Base-by-base conservation (phyloP, 805 yeast genomes). In the Vanderwaltozyma tropicalis region DNA sequence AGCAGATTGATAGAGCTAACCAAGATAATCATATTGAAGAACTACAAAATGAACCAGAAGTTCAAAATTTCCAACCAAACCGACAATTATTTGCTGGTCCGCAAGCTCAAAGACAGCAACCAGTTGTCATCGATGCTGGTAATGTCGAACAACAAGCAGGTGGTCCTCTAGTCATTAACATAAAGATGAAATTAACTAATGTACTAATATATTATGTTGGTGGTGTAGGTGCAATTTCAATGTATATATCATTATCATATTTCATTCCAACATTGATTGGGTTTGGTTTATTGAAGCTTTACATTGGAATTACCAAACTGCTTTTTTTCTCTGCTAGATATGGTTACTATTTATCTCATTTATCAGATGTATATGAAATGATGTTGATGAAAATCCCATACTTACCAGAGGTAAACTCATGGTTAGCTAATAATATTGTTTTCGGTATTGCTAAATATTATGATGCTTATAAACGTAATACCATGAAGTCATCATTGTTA, bases 191-290 rank as follows among this genome's bases (percentile, higher is more conserved):
- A 22, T 39, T 53, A 26, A 30, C 35, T 5, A 49, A 47, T 25
- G 38, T 57, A 3, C 36, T 53, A 9, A 42, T 49, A 8, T 57
- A 57, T 37, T 53, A 45, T 27, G 25, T 41, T 31, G 56, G 57
- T 14, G 61, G 59, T 14, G 50, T 60, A 21, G 45, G 49, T 1
- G 38, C 57, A 18, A 41, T 59, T 2, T 51, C 65, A 1, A 48
- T 59, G 2, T 69, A 68, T 40, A 48, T 72, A 28, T 56, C 67
- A 22, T 31, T 63, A 12, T 58, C 71, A 0, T 75, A 72, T 46
- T 56, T 69, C 14, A 42, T 72, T 3, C 80, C 81, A 10, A 67
- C 72, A 6, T 47, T 66, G 31, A 32, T 70, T 3, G 80, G 80
- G 9, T 49, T 46, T 40, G 30, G 45, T 16, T 39, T 62, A 25